Evolutionary conservation across 2,329 filamentous ascomycete genomes (phyloP), one percentile per base, ranked within the genome.

Genomic region (Ophiobolus disseminans): DNA sequence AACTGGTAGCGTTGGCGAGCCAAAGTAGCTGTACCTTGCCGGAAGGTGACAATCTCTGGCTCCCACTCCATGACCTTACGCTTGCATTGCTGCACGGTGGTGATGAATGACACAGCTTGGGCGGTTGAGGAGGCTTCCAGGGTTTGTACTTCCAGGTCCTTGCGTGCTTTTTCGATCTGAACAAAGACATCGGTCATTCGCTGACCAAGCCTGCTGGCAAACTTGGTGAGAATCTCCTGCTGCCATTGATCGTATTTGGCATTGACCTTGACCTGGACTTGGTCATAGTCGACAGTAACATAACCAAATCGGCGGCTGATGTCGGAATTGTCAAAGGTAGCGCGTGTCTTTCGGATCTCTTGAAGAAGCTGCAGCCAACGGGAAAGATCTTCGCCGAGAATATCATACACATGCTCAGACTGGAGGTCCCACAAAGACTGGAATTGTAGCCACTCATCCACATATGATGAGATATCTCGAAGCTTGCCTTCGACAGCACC

Each of bases 171-270:
- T 64, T 96, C 90, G 51, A 99, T 89, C 55, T 97, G 93, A 10
- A 89, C 87, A 63, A 94, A 91, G 3, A 97, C 88, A 66, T 99
- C 94, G 39, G 91, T 85, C 86, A 97, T 95, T 40, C 92, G 89
- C 55, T 85, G 89, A 37, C 92, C 91, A 36, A 99, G 87, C 46
- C 94, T 90, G 47, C 84, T 83, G 28, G 91, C 94, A 74, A 99
- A 99, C 70, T 96, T 96, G 62, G 89, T 84, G 28, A 97, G 80
- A 45, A 99, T 96, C 59, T 99, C 94, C 64, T 97, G 91, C 73
- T 99, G 94, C 94, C 95, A 99, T 73, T 97, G 93, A 69, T 99
- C 95, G 70, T 99, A 99, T 73, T 97, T 99, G 63, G 91, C 91
- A 66, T 97, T 99, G 73, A 99, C 94, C 75, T 96, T 97, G 48